A percentile compares a stretch with the other conserved stretches of the same genome.
phyloP scores from a whole-genome alignment of 805 yeast genomes.

The Millerago galiae region DNA sequence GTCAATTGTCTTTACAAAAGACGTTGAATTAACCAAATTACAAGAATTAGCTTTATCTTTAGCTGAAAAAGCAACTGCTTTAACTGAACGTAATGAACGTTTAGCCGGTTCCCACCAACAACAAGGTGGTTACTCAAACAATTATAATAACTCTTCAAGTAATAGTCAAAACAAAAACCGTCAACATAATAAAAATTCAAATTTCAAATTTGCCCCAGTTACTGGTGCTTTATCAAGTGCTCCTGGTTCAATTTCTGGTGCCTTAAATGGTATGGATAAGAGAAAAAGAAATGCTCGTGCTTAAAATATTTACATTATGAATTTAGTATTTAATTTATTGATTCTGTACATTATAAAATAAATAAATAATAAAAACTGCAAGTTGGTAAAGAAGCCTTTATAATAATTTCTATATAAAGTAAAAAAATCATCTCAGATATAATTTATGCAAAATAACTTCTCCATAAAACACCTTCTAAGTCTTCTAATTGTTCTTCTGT shows the following conservation, averaged over 20 bases:
- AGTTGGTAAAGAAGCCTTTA: not conserved
- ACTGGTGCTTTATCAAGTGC: slow-evolving; percentile 29
- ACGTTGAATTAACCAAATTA: slow-evolving; percentile 74
- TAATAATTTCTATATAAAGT: too few relatives aligned
- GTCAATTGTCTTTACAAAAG: slow-evolving; percentile 62
- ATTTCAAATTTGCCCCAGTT: slow-evolving; percentile 25
- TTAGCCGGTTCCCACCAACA: slow-evolving; percentile 59
- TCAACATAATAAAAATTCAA: slow-evolving; percentile 24
- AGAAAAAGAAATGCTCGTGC: slow-evolving; percentile 21
- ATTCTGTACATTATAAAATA: slow-evolving; percentile 3
- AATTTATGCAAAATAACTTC: slow-evolving; percentile 74
- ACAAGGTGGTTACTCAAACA: slow-evolving; percentile 21
- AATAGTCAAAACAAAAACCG: slow-evolving; percentile 20
- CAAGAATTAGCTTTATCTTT: slow-evolving; percentile 83
- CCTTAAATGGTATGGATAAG: slow-evolving; percentile 31
- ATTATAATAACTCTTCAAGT: slow-evolving; percentile 12
- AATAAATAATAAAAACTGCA: not conserved
- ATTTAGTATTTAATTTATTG: not conserved
- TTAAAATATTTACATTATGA: not conserved
- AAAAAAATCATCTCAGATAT: not conserved
- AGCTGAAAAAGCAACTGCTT: slow-evolving; percentile 72
- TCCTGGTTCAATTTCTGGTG: slow-evolving; percentile 30
- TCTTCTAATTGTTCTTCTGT: slow-evolving; percentile 78
- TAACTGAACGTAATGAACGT: slow-evolving; percentile 81
- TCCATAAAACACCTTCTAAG: slow-evolving; percentile 89